These are phyloP conservation scores for Daldinia loculata DNA, from an alignment of 495 filamentous ascomycete species.

Conservation along the genomic window DNA sequence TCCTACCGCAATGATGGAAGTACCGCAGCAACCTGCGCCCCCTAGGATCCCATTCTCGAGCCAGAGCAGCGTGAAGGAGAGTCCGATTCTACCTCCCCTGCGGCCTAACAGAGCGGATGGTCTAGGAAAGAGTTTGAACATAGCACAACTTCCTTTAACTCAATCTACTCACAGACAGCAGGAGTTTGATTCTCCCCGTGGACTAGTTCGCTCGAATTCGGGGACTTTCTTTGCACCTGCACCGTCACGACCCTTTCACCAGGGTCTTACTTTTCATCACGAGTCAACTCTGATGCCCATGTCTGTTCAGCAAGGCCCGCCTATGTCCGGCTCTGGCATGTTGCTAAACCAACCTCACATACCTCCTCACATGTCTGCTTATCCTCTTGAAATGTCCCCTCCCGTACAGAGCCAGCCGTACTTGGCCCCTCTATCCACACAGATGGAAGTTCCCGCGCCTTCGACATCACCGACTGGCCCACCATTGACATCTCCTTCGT, in stretches of 20 bases:
- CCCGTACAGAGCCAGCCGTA: conserved; percentile 30
- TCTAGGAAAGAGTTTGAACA: conserved; percentile 35
- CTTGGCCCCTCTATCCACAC: conserved; percentile 28
- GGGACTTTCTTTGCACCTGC: conserved; percentile 50
- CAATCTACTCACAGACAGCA: conserved; percentile 22
- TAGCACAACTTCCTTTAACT: conserved; percentile 24
- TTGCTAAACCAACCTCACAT: conserved; percentile 21
- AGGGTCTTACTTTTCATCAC: conserved; percentile 47
- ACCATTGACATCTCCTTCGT: conserved; percentile 32
- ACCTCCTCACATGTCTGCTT: conserved; percentile 30
- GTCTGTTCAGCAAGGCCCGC: conserved; percentile 24
- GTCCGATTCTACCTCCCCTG: conserved; percentile 50
- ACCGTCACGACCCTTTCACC: conserved; percentile 53
- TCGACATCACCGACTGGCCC: conserved; percentile 40
- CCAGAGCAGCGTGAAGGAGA: conserved; percentile 28
- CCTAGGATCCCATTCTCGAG: conserved; percentile 40
- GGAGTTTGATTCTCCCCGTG: conserved; percentile 41
- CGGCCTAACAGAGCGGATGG: conserved; percentile 45
- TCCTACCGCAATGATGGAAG: conserved; percentile 27
- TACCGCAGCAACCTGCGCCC: conserved; percentile 13
- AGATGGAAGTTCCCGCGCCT: conserved; percentile 41
- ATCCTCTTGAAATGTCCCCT: conserved; percentile 41
- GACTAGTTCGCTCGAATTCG: conserved; percentile 51
- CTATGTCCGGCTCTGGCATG: conserved; percentile 20
- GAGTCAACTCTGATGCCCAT: conserved; percentile 40